Evolutionary conservation across 73 alveolate species (phyloP).

Genomic region (Diophrys appendiculata): DNA sequence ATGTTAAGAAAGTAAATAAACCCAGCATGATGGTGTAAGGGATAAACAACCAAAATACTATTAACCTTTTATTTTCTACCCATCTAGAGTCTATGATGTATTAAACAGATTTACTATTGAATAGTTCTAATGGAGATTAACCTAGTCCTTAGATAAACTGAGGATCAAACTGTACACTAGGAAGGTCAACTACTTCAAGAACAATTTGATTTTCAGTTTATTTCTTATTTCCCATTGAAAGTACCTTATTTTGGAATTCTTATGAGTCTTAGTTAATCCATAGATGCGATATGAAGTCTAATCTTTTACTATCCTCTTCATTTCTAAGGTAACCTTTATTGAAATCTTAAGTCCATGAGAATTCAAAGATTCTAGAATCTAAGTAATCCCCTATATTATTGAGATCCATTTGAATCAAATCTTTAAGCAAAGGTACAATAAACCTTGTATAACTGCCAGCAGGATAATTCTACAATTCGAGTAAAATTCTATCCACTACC

Average conservation of each 20-base stretch:
- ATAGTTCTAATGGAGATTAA: background rate
- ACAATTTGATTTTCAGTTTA: background rate
- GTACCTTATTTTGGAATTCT: background rate
- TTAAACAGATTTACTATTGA: background rate
- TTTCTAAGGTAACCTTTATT: background rate
- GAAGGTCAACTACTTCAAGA: background rate
- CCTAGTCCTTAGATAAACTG: background rate
- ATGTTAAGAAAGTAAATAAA: background rate
- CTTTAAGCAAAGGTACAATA: background rate
- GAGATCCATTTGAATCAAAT: background rate
- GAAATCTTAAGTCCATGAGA: background rate
- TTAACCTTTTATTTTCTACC: background rate
- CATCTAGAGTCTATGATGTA: background rate
- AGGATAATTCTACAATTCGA: background rate
- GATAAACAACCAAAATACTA: background rate
- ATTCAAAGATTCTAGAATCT: background rate
- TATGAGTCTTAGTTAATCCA: background rate
- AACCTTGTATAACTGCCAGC: background rate
- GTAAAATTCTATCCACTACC: background rate
- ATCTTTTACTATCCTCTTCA: background rate
- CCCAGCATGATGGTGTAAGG: background rate
- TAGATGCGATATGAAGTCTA: background rate
- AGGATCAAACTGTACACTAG: background rate
- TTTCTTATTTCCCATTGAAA: background rate
- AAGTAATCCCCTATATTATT: background rate